These are phyloP conservation scores for Medakamo hakoo DNA, from an alignment of 139 green algal genomes.

Conservation along the genomic window DNA sequence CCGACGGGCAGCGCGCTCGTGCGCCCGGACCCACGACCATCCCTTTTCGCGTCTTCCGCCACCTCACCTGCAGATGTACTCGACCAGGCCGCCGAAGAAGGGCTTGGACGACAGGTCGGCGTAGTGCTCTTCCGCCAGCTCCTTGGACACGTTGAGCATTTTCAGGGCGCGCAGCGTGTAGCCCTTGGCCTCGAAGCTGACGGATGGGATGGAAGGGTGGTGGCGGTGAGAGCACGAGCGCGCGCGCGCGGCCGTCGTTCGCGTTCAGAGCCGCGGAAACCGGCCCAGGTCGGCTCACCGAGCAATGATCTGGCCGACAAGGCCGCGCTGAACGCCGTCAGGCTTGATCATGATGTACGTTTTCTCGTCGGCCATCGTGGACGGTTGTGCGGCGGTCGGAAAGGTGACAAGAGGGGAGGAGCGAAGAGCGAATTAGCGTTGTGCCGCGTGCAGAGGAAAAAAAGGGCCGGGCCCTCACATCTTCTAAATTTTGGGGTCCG, in stretches of 20 bases:
- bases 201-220: no score
- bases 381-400: neutral
- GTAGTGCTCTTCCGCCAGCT: constrained; percentile 80
- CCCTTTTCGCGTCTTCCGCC: no score
- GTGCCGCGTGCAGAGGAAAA: no score
- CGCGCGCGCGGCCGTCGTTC: no score
- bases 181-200: constrained; percentile 58
- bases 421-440: neutral
- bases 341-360: constrained; percentile 94
- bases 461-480: neutral
- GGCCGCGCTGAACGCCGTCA: constrained; percentile 80
- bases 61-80: constrained; percentile 53
- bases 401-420: neutral
- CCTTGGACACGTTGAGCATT: constrained; percentile 58
- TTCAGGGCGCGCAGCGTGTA: constrained; percentile 72
- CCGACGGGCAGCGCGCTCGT: no score
- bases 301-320: constrained; percentile 69
- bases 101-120: constrained; percentile 69
- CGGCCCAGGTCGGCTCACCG: no score
- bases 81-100: constrained; percentile 70
- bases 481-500: neutral
- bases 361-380: constrained; percentile 32
- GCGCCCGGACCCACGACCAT: no score
- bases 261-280: no score
- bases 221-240: no score